Percentiles rank a stretch among this genome's conserved stretches.
Evolutionary conservation across 345 rosid species (phyloP).

Genomic region (Hibiscus trionum): DNA sequence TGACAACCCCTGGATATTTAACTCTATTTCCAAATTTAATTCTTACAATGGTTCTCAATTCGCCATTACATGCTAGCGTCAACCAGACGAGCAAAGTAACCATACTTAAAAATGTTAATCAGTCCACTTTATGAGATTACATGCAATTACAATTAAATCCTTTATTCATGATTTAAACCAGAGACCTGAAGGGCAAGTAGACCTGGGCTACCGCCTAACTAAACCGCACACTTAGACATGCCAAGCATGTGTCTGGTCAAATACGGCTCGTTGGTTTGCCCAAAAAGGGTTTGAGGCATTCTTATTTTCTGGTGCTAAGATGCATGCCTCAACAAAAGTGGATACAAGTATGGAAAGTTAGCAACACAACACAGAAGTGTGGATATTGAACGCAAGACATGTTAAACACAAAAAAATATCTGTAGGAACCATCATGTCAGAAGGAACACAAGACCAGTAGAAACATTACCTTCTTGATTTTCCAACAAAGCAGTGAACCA

Average conservation of each 20-base stretch:
- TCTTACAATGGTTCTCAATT: not conserved
- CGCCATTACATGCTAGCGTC: not conserved
- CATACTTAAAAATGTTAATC: not conserved
- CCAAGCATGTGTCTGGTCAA: not conserved
- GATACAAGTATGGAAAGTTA: not conserved
- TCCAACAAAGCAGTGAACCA: conserved; percentile 41
- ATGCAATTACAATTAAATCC: not conserved
- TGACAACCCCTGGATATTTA: not conserved
- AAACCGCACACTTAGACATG: not conserved
- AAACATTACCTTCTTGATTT: conserved; percentile 29
- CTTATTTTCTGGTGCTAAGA: not conserved
- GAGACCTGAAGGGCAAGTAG: not conserved
- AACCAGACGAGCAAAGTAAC: not conserved
- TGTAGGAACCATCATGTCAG: not conserved
- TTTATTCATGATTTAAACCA: no score
- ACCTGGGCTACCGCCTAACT: not conserved
- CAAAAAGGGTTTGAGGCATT: not conserved
- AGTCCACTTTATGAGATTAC: not conserved
- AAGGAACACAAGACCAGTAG: not conserved
- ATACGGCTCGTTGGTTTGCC: not conserved
- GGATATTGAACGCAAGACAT: not conserved
- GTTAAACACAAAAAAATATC: not conserved
- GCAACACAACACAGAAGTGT: no score
- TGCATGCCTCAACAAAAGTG: not conserved
- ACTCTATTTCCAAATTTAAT: not conserved